Base-by-base conservation (phyloP, 768 basidiomycete species). In the Rhodosporidiobolus odoratus region DNA sequence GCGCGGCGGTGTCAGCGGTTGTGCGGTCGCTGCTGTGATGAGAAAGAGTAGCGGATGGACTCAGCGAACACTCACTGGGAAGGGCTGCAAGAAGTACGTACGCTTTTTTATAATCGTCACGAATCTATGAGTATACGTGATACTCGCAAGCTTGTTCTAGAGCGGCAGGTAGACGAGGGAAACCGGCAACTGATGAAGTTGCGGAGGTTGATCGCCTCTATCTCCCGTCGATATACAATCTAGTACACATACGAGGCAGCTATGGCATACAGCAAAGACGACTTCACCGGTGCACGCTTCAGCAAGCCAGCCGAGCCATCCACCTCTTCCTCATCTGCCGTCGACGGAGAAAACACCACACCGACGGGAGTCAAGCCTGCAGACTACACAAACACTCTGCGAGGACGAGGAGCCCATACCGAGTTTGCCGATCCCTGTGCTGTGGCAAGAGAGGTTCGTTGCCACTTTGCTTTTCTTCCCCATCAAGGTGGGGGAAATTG, bases 391-490 rank as follows among this genome's bases (percentile, higher is more conserved):
- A 45, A 62, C n/a, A 45, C 38, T 1, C 54, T 68, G 60, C 15
- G 67, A 23, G 58, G 67, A 1, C 15, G 67, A 17, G 56, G 34
- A 30, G 53, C 61, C 21, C 67, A 68, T n/a, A 47, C 61, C 40
- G 52, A 68, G 56, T 68, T 68, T 23, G 67, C 67, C 10, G 67
- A 68, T 32, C 67, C 67, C 25, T 68, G 67, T 41, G 53, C 53
- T 21, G 45, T 57, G 23, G 67, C 67, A 27, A 41, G 67, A n/a
- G 61, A 68, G 67, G 67, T 68, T 45, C 38, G 66, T 66, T 9
- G 48, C 10, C 13, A n/a, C 21, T 10, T 53, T 53, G 32, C 9
- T 56, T 56, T 21, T 5, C 9, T 30, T 8, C 25, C 12, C 41
- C 17, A 16, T 30, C 54, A 17, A 34, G n/a, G 6, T 8, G 52